A percentile compares a stretch with the other conserved stretches of the same genome.
These are phyloP conservation scores for Monilinia vaccinii-corymbosi DNA, from an alignment of 2,329 filamentous ascomycete species.

Conservation along the genomic window DNA sequence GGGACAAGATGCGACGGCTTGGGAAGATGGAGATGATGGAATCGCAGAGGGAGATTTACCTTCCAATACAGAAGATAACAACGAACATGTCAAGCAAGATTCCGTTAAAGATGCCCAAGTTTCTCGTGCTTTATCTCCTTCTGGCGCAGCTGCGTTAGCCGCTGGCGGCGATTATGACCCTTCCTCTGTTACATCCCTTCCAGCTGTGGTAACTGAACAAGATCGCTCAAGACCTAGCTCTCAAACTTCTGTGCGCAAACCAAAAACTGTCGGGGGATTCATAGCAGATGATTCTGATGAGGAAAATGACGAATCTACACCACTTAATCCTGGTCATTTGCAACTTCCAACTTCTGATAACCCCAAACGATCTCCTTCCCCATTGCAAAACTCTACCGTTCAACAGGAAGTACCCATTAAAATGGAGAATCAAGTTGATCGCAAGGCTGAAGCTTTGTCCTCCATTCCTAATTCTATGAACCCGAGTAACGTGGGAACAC, in stretches of 20 bases:
- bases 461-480: conserved; percentile 23
- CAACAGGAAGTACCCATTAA: conserved; percentile 21
- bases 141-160: conserved; percentile 25
- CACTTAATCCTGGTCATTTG: conserved; percentile 17
- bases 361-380: conserved; percentile 26
- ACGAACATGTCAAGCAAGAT: conserved; percentile 30
- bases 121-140: conserved; percentile 31
- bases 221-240: conserved; percentile 28
- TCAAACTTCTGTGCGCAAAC: conserved; percentile 26
- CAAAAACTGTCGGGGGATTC: conserved; percentile 30
- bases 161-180: conserved; percentile 29
- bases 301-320: conserved; percentile 25
- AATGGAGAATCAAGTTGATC: conserved; percentile 27
- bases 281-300: conserved; percentile 31
- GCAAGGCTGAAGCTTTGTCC: conserved; percentile 16
- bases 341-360: conserved; percentile 23
- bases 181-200: conserved; percentile 26
- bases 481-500: conserved; percentile 15
- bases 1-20: conserved; percentile 27
- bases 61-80: conserved; percentile 31
- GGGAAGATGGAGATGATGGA: conserved; percentile 25
- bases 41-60: conserved; percentile 25
- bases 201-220: conserved; percentile 24
- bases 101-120: conserved; percentile 31
- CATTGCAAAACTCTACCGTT: conserved; percentile 25